Evolutionary conservation across 2,329 filamentous ascomycete species (phyloP), one percentile per base, ranked within the genome.

Genomic region (Phialocephala subalpina): DNA sequence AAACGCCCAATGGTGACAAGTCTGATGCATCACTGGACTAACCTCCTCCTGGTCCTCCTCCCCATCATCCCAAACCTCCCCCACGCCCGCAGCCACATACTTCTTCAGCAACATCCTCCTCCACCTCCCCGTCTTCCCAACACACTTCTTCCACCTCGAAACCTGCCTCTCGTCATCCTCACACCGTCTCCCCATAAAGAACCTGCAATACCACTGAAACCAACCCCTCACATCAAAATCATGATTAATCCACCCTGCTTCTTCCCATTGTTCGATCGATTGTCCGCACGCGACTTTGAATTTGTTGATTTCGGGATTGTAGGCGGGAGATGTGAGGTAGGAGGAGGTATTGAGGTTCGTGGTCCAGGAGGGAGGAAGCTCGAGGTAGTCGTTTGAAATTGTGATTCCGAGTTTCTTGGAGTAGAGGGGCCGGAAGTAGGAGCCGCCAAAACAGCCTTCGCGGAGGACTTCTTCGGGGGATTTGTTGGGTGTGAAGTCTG

Each of bases 11-110:
- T 87, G 84, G 72, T 84, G 82, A 67, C 84, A 86, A 6, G 84
- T 86, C 77, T 86, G 84, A 75, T 86, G 84, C 72, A 86, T 81
- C 1, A 85, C 84, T 0, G 84, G 84, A 75, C 83, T 86, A 11
- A 86, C 83, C 52, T 84, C 81, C 9, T 29, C 9, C 29, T 64
- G 47, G 27, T 70, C 71, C 42, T 74, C 71, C 9, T 74, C 77
- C 18, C 79, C 81, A 47, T 78, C 75, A 66, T 84, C 82, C 38
- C 80, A 83, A 12, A 86, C 83, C 63, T 81, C 81, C 58, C 77
- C 77, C 1, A 86, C 81, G 3, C 84, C 82, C 68, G 78, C 73
- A 60, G 75, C 69, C 29, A 81, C 73, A 70, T 87, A 86, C 70
- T 82, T 84, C 76, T 85, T 86, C 63, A 86, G 71, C 66, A 87